Evolutionary conservation across 2,329 filamentous ascomycete genomes (phyloP).

Genomic region (Calonectria leucothoes): DNA sequence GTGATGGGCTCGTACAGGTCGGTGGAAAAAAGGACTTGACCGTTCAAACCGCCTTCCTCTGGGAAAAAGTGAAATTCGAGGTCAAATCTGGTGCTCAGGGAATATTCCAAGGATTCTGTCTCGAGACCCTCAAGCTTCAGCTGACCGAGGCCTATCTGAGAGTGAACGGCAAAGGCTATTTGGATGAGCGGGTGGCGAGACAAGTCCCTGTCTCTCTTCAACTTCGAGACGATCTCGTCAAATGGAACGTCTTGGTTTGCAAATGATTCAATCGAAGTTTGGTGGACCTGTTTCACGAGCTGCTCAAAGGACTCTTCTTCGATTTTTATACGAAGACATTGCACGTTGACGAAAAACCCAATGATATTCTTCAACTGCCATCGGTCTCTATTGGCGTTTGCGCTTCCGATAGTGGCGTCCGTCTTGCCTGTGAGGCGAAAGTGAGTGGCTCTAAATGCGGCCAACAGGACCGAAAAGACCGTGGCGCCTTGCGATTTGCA

Average conservation of each 20-base stretch:
- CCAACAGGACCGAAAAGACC: slow-evolving; percentile 13
- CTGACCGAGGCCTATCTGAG: not conserved
- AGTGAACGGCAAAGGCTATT: not conserved
- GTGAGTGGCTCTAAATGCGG: slow-evolving; percentile 38
- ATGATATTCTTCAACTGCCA: slow-evolving; percentile 32
- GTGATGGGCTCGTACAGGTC: not conserved
- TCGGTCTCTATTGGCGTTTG: slow-evolving; percentile 31
- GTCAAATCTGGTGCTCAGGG: not conserved
- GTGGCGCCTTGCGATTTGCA: not conserved
- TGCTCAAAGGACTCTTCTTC: slow-evolving; percentile 5
- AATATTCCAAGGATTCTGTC: not conserved
- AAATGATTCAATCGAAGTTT: not conserved
- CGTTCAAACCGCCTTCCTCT: not conserved
- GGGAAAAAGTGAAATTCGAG: not conserved
- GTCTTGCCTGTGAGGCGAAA: slow-evolving; percentile 35
- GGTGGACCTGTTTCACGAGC: not conserved
- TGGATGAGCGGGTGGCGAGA: not conserved
- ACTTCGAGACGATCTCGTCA: not conserved
- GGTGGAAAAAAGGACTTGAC: not conserved
- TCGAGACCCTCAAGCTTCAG: not conserved
- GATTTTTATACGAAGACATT: slow-evolving; percentile 32
- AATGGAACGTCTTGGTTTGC: not conserved
- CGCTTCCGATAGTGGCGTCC: slow-evolving; percentile 37
- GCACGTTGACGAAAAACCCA: slow-evolving; percentile 41
- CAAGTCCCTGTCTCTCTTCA: not conserved